Evolutionary conservation across 192 early-diverging fungal genomes (phyloP), one percentile per base, ranked within the genome.

Genomic region (Mortierella claussenii): DNA sequence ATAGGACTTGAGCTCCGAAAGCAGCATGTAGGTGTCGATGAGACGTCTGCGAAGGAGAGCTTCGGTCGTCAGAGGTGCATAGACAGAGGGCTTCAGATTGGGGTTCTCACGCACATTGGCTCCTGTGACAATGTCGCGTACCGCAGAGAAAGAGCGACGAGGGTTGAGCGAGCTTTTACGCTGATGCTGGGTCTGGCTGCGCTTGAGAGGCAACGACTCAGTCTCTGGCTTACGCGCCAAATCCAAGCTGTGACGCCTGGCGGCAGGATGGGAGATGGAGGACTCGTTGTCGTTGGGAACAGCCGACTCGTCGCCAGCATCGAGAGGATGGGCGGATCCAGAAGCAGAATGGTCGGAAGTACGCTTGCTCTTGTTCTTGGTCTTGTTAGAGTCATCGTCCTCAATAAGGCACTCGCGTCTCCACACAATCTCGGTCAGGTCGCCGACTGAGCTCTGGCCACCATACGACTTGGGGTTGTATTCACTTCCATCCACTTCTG

Each of bases 1-100:
- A 57, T 91, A 97, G 12, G 91, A 91, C 46, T 92, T 89, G 21
- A 97, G 82, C 55, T 97, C 94, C 37, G 87, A 88, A 9, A 97
- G 79, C 12, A 85, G 75, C 45, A 94, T 88, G 28, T 55, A 76
- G 4, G 73, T 76, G 36, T 76, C 73, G 11, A 76, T 62, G 37
- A 76, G 57, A 4, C 73, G 73, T 20, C 73, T 45, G 44, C 73
- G 73, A 21, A 76, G 57, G 8, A 76, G 53, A 26, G 73, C 63
- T 40, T 76, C 73, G 15, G 73, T 62, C 18, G 73, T 76, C 32
- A 76, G 47, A 12, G 73, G 64, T 21, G 73, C 73, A n/a, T 76
- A 76, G 46, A 61, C 13, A 0, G 73, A 76, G 12, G 73, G 73
- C 9, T 45, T 66, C 49, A 20, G 62, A 54, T 73, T 79, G 23